Conservation (phyloP, 345 rosid genomes). For the Salix arbutifolia region DNA sequence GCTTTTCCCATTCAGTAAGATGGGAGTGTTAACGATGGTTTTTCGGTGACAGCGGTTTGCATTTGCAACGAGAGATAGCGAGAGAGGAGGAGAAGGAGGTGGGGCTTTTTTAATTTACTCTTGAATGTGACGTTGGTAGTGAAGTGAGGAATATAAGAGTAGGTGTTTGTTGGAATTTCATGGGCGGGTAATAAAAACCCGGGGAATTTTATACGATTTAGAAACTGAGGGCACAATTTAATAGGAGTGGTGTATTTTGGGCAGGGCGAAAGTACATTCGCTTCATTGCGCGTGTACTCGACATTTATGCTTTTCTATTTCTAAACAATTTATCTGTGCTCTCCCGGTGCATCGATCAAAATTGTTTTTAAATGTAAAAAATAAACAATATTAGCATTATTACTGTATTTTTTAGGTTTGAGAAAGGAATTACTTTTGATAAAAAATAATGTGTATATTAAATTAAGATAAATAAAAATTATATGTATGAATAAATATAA, state of each 20-base stretch:
- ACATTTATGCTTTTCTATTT: neutral
- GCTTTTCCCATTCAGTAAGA: constrained; percentile 66
- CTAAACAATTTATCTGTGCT: no score
- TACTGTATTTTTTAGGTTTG: no score
- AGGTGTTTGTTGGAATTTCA: neutral
- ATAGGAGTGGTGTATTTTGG: neutral
- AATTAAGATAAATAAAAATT: no score
- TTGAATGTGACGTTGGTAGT: neutral
- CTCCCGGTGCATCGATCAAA: no score
- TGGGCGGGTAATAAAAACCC: neutral
- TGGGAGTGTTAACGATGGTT: neutral
- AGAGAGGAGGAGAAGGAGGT: neutral
- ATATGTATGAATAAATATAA: no score
- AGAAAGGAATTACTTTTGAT: no score
- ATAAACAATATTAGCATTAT: no score
- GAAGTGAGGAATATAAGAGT: neutral
- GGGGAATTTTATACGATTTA: neutral
- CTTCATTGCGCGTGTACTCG: neutral
- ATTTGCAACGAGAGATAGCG: constrained; percentile 1
- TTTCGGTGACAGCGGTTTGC: neutral
- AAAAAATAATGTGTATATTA: no score
- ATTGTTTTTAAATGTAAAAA: no score
- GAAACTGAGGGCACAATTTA: neutral
- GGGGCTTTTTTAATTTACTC: neutral
- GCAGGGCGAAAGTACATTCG: neutral